A percentile compares a stretch with the other conserved stretches of the same genome.
These are phyloP conservation scores for Rhodotorula sp. DNA, from an alignment of 1,284 basidiomycete genomes.

Conservation along the genomic window DNA sequence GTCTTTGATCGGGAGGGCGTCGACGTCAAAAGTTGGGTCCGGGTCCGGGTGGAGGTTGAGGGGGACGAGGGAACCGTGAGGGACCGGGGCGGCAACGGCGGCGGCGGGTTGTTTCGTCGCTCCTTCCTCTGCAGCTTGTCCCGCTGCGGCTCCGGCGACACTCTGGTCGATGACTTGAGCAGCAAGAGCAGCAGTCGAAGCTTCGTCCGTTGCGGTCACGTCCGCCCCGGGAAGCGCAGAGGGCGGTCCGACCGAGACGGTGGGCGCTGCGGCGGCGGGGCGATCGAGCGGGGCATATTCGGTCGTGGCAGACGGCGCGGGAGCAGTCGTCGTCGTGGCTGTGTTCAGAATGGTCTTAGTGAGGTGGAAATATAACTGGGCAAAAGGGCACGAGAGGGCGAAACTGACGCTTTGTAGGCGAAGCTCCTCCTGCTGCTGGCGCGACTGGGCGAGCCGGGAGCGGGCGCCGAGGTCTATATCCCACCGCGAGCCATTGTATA, in stretches of 20 bases:
- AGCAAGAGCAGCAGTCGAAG: constrained; percentile 9
- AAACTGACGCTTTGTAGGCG: constrained; percentile 26
- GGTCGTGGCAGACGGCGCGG: constrained; percentile 28
- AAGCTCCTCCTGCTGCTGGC: not conserved
- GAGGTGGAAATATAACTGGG: too few species aligned
- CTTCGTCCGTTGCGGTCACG: constrained; percentile 15
- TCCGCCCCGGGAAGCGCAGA: constrained; percentile 2
- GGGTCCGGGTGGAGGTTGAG: constrained; percentile 15
- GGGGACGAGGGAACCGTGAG: constrained; percentile 32
- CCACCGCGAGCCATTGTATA: too few species aligned
- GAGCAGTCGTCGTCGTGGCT: constrained; percentile 7
- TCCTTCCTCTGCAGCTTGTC: constrained; percentile 5
- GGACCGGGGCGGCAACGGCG: constrained; percentile 28
- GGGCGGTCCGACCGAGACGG: constrained; percentile 14
- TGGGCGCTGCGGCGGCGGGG: not conserved
- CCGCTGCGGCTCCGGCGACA: constrained; percentile 3
- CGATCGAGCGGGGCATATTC: constrained; percentile 37
- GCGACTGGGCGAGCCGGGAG: not conserved
- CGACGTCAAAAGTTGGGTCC: constrained; percentile 44
- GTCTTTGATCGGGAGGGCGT: constrained; percentile 26
- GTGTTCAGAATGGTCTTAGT: not conserved
- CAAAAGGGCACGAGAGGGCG: not conserved
- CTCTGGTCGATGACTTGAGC: not conserved
- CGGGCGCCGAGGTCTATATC: constrained; percentile 9
- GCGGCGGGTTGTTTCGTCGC: constrained; percentile 23